Evolutionary conservation across 495 filamentous ascomycete species (phyloP), one percentile per base, ranked within the genome.

Genomic region (Penicillium alfredii): DNA sequence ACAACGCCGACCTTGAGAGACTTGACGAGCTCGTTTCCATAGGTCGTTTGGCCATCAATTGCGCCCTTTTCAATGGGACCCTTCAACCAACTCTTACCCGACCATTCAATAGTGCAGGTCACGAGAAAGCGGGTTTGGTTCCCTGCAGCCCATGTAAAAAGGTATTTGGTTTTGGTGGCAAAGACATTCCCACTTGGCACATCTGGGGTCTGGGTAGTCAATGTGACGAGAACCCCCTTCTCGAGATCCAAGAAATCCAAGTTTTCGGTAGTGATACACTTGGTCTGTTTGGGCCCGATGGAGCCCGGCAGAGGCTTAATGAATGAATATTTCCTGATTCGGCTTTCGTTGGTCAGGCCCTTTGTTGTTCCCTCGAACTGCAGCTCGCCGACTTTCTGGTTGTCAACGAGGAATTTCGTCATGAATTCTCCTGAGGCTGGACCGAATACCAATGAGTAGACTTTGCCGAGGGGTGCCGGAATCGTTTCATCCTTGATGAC

Each of bases 61-160:
- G 88, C 86, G 36, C 87, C 89, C 58, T 93, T 94, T 59, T 98
- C 92, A 51, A 98, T 98, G 14, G 92, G 84, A 34, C 85, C 86
- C 69, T 94, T 97, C 24, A 97, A 58, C 92, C 93, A 99, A 64
- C 87, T 94, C 71, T 99, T 99, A 36, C 92, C 89, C 0, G 83
- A 78, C 92, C 92, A 99, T 53, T 97, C 92, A 31, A 97, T 84
- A 0, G 80, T 81, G 59, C 86, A 95, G 38, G 79, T 94, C 60
- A 87, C 78, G 16, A 89, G 71, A 17, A 99, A 63, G 20, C 86
- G 74, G 0, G 93, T 99, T 15, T 80, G 66, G 46, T 93, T 93
- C 36, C 76, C 79, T 18, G 92, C 71, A 2, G 78, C 88, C 92
- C 92, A 99, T 25, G 81, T 85, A 6, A 99, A 72, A 44, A 93